These are phyloP conservation scores for Trypanosoma congolense DNA, from an alignment of 208 protist genomes.

Conservation along the genomic window DNA sequence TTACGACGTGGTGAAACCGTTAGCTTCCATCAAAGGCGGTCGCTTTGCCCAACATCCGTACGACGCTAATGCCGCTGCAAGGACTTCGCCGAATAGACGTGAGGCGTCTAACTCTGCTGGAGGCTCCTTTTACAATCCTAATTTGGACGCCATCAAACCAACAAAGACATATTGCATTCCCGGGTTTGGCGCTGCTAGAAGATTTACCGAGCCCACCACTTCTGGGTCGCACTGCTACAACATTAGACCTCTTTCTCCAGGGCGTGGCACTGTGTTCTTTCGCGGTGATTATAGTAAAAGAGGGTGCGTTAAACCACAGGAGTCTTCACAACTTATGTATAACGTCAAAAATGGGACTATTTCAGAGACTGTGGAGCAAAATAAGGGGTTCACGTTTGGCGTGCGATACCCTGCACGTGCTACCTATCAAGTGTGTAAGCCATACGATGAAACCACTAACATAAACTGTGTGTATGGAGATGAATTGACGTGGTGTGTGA, in stretches of 20 bases:
- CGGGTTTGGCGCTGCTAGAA: conserved; percentile 17
- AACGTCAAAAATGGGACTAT: conserved; percentile 24
- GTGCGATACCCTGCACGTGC: conserved; percentile 74
- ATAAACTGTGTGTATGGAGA: conserved; percentile 77
- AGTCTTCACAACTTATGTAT: conserved; percentile 2
- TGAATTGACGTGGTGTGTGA: conserved; percentile 57
- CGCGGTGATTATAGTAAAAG: conserved; percentile 38
- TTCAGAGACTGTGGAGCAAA: conserved; percentile 3
- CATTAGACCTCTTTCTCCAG: conserved; percentile 7
- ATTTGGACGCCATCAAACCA: conserved; percentile 25
- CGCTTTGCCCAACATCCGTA: conserved; percentile 28
- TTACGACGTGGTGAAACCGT: conserved; percentile 17
- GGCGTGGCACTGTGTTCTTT: conserved; percentile 45
- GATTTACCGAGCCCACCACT: neutral
- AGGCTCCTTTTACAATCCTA: conserved; percentile 22
- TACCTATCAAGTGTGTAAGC: conserved; percentile 61
- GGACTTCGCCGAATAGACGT: neutral
- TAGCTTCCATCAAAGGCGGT: conserved; percentile 11
- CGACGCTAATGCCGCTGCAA: conserved; percentile 8
- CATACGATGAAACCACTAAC: conserved; percentile 64
- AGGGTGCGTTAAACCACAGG: neutral
- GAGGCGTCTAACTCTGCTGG: neutral
- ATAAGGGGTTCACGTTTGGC: conserved; percentile 68
- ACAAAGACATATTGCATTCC: conserved; percentile 8
- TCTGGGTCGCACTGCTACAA: conserved; percentile 17